A percentile compares a stretch with the other conserved stretches of the same genome.
phyloP scores from a whole-genome alignment of 225 moss, liverwort and hornwort genomes.

The Pseudisothecium myosuroides region DNA sequence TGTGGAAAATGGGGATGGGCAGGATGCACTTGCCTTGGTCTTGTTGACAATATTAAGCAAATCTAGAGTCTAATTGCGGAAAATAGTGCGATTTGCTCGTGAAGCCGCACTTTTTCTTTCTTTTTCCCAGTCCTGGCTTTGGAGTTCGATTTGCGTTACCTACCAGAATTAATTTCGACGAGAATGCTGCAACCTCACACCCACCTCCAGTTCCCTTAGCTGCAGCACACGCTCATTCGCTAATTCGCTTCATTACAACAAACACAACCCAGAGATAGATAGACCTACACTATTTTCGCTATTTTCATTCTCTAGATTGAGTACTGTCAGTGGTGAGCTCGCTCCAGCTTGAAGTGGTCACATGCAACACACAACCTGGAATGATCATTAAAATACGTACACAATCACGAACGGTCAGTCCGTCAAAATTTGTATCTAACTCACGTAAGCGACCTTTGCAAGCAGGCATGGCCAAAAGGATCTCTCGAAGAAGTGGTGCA shows the following conservation, averaged over 20 bases:
- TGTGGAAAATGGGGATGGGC: no score
- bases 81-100: not conserved
- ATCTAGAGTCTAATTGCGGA: no score
- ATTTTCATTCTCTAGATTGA: not conserved
- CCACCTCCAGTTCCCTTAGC: not conserved
- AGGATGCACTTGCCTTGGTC: not conserved
- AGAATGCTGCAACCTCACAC: not conserved
- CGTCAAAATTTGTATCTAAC: not conserved
- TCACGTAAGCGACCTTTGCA: not conserved
- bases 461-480: constrained; percentile 68
- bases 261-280: no score
- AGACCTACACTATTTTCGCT: not conserved
- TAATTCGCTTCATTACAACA: not conserved
- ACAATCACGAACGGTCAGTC: no score
- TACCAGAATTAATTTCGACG: no score
- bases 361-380: not conserved
- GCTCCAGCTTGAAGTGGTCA: not conserved
- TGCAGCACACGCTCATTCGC: not conserved
- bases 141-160: not conserved
- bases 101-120: no score
- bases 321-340: not conserved
- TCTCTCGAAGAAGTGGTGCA: constrained; percentile 62
- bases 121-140: no score
- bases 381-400: no score
- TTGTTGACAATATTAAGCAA: not conserved